These are phyloP conservation scores for Verticillium alfalfae DNA, from an alignment of 2,329 filamentous ascomycete genomes.

Conservation along the genomic window DNA sequence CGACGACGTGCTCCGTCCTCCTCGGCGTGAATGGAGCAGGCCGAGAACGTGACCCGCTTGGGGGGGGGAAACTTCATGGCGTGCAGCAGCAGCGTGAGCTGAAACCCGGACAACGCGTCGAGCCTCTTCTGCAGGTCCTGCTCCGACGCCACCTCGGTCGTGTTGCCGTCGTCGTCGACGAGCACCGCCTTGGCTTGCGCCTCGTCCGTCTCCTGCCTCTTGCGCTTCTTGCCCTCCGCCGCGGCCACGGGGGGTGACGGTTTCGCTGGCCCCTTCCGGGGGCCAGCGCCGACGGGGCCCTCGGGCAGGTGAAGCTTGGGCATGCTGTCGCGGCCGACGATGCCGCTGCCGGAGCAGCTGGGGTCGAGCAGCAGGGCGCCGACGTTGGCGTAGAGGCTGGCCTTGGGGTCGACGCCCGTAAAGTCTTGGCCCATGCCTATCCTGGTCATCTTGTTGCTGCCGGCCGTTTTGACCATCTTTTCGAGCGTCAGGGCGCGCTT, in stretches of 20 bases:
- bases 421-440: slow-evolving; percentile 79
- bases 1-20: slow-evolving; percentile 90
- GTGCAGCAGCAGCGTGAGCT: slow-evolving; percentile 75
- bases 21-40: slow-evolving; percentile 79
- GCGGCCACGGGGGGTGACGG: background rate
- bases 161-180: slow-evolving; percentile 52
- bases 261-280: slow-evolving; percentile 25
- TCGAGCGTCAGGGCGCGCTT: slow-evolving; percentile 68
- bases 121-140: slow-evolving; percentile 60
- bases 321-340: slow-evolving; percentile 80
- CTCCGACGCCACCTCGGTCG: slow-evolving; percentile 44
- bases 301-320: slow-evolving; percentile 59
- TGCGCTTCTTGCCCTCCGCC: slow-evolving; percentile 35
- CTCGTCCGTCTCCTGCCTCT: slow-evolving; percentile 29
- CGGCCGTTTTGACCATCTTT: slow-evolving; percentile 79
- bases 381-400: slow-evolving; percentile 61
- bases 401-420: slow-evolving; percentile 63
- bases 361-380: slow-evolving; percentile 81
- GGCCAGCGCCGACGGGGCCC: slow-evolving; percentile 20
- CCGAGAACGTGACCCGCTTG: slow-evolving; percentile 79
- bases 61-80: slow-evolving; percentile 78
- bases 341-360: slow-evolving; percentile 92
- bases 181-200: slow-evolving; percentile 27
- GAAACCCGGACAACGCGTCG: slow-evolving; percentile 70
- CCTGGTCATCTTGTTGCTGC: slow-evolving; percentile 59